Conservation (phyloP, 1,284 basidiomycete genomes). For the Irpex lacteus region DNA sequence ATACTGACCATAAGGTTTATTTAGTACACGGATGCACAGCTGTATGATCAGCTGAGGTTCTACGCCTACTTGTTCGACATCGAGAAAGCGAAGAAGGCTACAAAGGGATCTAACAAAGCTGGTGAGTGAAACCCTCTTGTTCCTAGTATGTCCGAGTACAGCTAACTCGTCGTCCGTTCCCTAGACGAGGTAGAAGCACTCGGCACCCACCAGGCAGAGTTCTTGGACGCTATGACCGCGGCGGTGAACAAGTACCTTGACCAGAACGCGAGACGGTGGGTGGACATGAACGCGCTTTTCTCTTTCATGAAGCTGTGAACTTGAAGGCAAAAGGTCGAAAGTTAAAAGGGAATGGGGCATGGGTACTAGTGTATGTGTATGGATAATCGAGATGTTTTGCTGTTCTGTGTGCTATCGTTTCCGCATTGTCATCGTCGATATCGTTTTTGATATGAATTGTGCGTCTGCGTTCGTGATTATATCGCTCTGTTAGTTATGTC, state of each 20-base stretch:
- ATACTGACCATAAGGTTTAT: not conserved
- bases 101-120: conserved; percentile 39
- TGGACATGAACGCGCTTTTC: conserved; percentile 76
- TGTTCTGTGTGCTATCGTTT: no score
- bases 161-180: not conserved
- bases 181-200: conserved; percentile 59
- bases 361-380: no score
- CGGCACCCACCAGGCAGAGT: conserved; percentile 43
- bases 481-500: no score
- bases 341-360: no score
- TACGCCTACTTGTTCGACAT: conserved; percentile 76
- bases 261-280: conserved; percentile 84
- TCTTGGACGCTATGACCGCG: conserved; percentile 50
- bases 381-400: no score
- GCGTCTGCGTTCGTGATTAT: no score
- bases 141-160: not conserved
- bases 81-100: conserved; percentile 58
- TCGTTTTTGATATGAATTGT: no score
- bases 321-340: no score
- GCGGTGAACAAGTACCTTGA: conserved; percentile 79
- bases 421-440: no score
- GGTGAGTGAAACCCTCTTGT: conserved; percentile 3
- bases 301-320: conserved; percentile 66
- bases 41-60: conserved; percentile 89
- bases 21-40: conserved; percentile 78